Base-by-base conservation (phyloP, 139 green algal species). In the Coelastrella sp. region DNA sequence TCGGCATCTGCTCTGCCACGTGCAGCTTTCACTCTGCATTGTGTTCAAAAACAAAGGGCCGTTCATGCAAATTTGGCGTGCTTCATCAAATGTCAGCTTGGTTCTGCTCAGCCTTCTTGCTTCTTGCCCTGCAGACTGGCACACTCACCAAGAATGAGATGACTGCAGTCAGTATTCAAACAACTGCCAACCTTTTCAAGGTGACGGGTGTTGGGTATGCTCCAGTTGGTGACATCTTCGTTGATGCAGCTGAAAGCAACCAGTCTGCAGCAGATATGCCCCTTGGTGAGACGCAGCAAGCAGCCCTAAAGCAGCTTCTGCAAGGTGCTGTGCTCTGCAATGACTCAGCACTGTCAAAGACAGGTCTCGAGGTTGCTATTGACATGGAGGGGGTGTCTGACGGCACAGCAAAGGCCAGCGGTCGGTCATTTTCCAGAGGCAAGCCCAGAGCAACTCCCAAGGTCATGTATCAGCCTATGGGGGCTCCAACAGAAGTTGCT, bases 101-200 rank as follows among this genome's bases (percentile, higher is more conserved):
- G 35, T 49, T 49, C 35, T 49, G 35, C 35, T 49, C 35, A 49
- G 35, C 35, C 3, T 49, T 49, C 63, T 15, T 70, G 63, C 63
- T 70, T 3, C 14, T 70, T 15, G 63, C 12, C 14, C 24, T 76
- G 68, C 68, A 76, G 68, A 76, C 68, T 76, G 68, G 68, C 15
- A 76, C 68, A 19, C 24, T 76, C 15, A 97, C 95, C n/a, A 97
- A 93, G 87, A 97, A 97, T 87, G 93, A 96, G 92, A 97, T 97
- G 95, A 94, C 91, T 4, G 91, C 92, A 22, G 93, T 95, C 0
- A 63, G 24, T 3, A 24, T 93, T 8, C 79, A 58, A 19, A 92
- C 91, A 14, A 76, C 83, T n/a, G 79, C 49, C 14, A 49, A 61
- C 6, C 82, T 85, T 57, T 94, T 91, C 73, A 25, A 22, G 17